Evolutionary conservation across 768 basidiomycete genomes (phyloP), one percentile per base, ranked within the genome.

Genomic region (Steccherinum ochraceum): DNA sequence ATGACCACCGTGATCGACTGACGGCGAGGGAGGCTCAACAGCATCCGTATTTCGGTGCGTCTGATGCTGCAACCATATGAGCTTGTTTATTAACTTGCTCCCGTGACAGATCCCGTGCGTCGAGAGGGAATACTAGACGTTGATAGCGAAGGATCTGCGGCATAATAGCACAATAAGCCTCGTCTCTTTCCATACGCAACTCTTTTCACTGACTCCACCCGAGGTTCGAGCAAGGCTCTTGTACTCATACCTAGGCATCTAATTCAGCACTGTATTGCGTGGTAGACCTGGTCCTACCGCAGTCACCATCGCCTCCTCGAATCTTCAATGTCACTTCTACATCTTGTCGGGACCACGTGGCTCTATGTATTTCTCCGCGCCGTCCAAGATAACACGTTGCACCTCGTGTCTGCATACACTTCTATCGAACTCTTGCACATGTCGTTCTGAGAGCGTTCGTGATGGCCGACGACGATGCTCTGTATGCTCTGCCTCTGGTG

Each of bases 1-100:
- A 97, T 67, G 95, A 98, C 65, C 95, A 98, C 64, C 93, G 96
- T 72, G 93, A 95, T 64, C 84, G 95, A 49, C 75, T 97, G 52
- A 98, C 95, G 5, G 95, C 95, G 47, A 82, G 84, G 55, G 95
- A 98, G 67, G 91, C 92, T 4, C 93, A 95, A 65, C 76, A 74
- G 16, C 94, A 96, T 61, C 77, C 86, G n/a, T 97, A 96, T 71
- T 98, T 97, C 63, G 88, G 89, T 89, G 59, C 53, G 72, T 58
- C 19, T 49, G 46, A 26, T 49, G 49, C 48, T 46, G 48, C n/a
- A 4, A 7, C 19, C 45, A 30, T 18, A 21, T 20, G 24, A 25
- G 30, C 20, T 49, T 27, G 19, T 11, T 39, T 20, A 19, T n/a
- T n/a, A 27, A 47, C 18, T 54, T 50, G 60, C 53, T 59, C 49